A percentile compares a stretch with the other conserved stretches of the same genome.
Conservation (phyloP, 2,329 filamentous ascomycete genomes). For the Acarospora socialis region DNA sequence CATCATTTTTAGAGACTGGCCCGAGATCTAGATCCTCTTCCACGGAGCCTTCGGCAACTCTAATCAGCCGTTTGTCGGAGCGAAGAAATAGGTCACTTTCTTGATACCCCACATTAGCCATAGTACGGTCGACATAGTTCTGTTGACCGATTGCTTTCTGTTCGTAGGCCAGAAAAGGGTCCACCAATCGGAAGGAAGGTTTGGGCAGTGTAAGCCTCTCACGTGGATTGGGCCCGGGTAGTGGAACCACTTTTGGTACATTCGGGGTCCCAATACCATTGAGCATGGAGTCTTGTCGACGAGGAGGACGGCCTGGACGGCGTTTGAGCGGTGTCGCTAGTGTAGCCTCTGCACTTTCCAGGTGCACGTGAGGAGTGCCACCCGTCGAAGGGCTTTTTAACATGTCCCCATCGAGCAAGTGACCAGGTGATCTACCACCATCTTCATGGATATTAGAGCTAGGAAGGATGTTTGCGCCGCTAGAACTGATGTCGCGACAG, state of each 20-base stretch:
- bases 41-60: slow-evolving; percentile 45
- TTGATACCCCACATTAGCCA: slow-evolving; percentile 93
- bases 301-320: slow-evolving; percentile 50
- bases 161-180: slow-evolving; percentile 43
- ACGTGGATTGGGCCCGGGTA: slow-evolving; percentile 35
- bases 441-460: no score
- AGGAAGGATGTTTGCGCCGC: neutral
- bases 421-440: no score
- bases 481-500: neutral
- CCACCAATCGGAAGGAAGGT: slow-evolving; percentile 31
- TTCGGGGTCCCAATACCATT: slow-evolving; percentile 45
- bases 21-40: slow-evolving; percentile 49
- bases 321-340: slow-evolving; percentile 37
- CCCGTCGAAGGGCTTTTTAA: no score
- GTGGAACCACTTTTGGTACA: slow-evolving; percentile 35
- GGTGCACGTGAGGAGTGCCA: slow-evolving; percentile 29
- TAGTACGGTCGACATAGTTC: slow-evolving; percentile 87
- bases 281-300: slow-evolving; percentile 46
- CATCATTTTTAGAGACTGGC: slow-evolving; percentile 41
- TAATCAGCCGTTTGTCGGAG: slow-evolving; percentile 56
- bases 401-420: no score
- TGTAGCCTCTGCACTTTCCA: slow-evolving; percentile 23
- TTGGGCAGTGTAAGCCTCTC: slow-evolving; percentile 35
- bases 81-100: slow-evolving; percentile 81
- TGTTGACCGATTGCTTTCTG: slow-evolving; percentile 72